Evolutionary conservation across 805 yeast species (phyloP), one percentile per base, ranked within the genome.

Genomic region (Saccharomycopsis microspora): DNA sequence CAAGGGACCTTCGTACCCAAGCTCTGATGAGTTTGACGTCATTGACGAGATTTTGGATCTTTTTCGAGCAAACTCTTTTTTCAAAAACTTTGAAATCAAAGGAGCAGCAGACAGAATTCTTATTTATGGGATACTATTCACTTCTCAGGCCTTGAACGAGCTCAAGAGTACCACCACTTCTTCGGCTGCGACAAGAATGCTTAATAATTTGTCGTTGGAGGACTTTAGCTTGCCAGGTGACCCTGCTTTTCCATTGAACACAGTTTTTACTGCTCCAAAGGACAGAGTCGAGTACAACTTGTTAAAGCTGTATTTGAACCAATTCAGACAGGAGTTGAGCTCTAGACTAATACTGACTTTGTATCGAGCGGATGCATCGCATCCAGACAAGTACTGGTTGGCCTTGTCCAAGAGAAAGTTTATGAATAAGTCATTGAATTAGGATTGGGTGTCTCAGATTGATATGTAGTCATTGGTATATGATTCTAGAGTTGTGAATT

Each of bases 81-180:
- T 93, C 76, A 84, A 85, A 63, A 93, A 93, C 71, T 93, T 93
- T 63, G 98, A 93, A 67, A 89, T 93, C 68, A 87, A 87, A 64
- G 96, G 96, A 8, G 85, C 95, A 28, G 83, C 96, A 3, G 99
- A 93, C 63, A 75, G 99, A 56, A 75, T 90, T 7, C 70, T 93
- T 51, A 89, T 94, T 57, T 93, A 93, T 63, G 99, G 98, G 27
- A 93, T 93, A 47, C 69, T 93, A 51, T 93, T 77, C 63, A 78
- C 86, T 35, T 85, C 94, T 44, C 95, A 87, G 60, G 86, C 96
- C 65, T 70, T 93, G 50, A 71, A 80, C 38, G 73, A 78, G 50
- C 67, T 93, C 54, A 71, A 64, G 46, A 61, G 71, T 41, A 60
- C 69, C 28, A 70, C 76, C 5, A 63, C 73, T 5, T 66, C 72